A percentile compares a stretch with the other conserved stretches of the same genome.
Evolutionary conservation across 768 basidiomycete genomes (phyloP).

Genomic region (Podaxis mareebaensis): DNA sequence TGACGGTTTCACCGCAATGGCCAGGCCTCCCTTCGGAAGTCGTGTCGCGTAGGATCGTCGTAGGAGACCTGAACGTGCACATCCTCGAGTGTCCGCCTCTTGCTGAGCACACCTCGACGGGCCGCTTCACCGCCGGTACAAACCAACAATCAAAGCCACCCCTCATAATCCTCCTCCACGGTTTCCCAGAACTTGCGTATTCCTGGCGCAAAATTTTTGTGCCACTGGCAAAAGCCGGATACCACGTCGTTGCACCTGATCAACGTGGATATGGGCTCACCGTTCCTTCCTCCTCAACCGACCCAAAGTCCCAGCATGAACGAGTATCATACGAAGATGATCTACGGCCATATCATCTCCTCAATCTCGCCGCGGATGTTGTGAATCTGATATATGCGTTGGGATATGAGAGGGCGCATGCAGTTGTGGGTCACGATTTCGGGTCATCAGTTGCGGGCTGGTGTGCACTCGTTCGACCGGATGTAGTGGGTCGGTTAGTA

Average conservation of each 20-base stretch:
- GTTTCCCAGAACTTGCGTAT: slow-evolving; percentile 67
- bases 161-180: slow-evolving; percentile 60
- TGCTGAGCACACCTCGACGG: not conserved
- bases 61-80: slow-evolving; percentile 53
- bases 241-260: slow-evolving; percentile 65
- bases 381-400: slow-evolving; percentile 52
- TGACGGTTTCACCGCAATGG: slow-evolving; percentile 1
- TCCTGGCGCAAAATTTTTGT: slow-evolving; percentile 63
- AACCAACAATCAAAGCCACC: slow-evolving; percentile 31
- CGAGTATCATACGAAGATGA: slow-evolving; percentile 47
- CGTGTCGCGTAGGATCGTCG: slow-evolving; percentile 37
- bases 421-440: slow-evolving; percentile 64
- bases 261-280: slow-evolving; percentile 56
- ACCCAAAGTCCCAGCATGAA: slow-evolving; percentile 14
- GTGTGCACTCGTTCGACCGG: slow-evolving; percentile 55
- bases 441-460: slow-evolving; percentile 55
- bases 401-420: slow-evolving; percentile 44
- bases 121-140: not conserved
- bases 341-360: slow-evolving; percentile 46
- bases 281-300: not conserved
- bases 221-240: slow-evolving; percentile 51
- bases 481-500: slow-evolving; percentile 55
- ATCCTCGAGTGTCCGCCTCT: slow-evolving; percentile 47
- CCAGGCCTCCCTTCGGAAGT: slow-evolving; percentile 29
- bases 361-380: slow-evolving; percentile 54